Conservation (phyloP, 768 basidiomycete species). For the Leccinum pellstonianum region DNA sequence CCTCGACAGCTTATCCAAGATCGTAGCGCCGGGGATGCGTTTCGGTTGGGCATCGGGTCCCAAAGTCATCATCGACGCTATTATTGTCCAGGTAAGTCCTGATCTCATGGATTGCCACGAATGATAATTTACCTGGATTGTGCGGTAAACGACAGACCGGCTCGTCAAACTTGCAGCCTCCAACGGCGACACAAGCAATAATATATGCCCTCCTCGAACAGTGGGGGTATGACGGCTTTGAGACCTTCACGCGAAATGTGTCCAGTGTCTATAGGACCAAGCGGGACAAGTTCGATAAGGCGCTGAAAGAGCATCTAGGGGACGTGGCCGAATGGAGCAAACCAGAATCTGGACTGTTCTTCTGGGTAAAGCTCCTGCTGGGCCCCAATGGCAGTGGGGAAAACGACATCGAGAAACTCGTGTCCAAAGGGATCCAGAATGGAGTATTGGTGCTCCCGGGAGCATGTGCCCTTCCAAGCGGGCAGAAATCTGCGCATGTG, state of each 20-base stretch:
- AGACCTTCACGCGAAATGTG: constrained; percentile 57
- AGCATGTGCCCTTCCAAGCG: constrained; percentile 69
- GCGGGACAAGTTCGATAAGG: constrained; percentile 68
- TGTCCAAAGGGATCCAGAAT: constrained; percentile 63
- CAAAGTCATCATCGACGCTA: too few species aligned
- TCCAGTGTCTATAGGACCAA: constrained; percentile 63
- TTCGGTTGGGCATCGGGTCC: too few species aligned
- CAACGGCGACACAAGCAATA: constrained; percentile 59
- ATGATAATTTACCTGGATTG: background rate
- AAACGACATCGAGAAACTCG: constrained; percentile 62
- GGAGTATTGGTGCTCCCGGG: constrained; percentile 85
- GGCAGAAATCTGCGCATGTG: constrained; percentile 63
- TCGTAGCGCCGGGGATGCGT: too few species aligned
- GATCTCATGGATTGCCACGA: too few species aligned
- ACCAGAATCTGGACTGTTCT: constrained; percentile 37
- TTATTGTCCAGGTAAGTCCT: too few species aligned
- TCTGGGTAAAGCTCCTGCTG: constrained; percentile 58
- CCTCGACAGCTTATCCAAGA: constrained; percentile 77
- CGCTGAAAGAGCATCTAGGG: constrained; percentile 65
- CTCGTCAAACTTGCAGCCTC: constrained; percentile 64
- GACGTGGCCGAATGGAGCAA: constrained; percentile 67
- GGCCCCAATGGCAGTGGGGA: constrained; percentile 31
- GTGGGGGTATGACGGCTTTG: constrained; percentile 78
- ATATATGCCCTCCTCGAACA: constrained; percentile 47
- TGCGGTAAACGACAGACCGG: constrained; percentile 43